Percentiles rank a stretch among this genome's conserved stretches.
Conservation (phyloP, 1,284 basidiomycete genomes). For the Ustilago curta region DNA sequence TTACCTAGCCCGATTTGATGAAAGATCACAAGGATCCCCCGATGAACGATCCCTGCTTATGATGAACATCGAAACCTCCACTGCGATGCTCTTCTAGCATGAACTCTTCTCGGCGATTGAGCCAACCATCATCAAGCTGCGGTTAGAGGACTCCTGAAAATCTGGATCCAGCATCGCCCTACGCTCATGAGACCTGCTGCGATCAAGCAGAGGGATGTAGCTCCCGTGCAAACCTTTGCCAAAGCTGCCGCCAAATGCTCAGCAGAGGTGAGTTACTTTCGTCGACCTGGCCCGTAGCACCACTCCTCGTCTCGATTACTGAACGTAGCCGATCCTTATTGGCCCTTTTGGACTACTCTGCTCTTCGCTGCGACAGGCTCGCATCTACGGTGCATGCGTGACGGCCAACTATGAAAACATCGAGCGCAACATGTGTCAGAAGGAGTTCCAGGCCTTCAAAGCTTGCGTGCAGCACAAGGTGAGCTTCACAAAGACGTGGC, state of each 20-base stretch:
- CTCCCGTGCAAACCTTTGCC: conserved; percentile 53
- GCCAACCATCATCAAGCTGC: conserved; percentile 4
- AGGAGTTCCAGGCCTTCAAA: conserved; percentile 81
- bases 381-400: conserved; percentile 82
- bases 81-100: neutral
- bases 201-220: conserved; percentile 49
- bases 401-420: conserved; percentile 80
- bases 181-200: conserved; percentile 32
- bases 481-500: neutral
- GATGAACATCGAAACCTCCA: neutral
- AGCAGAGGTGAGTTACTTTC: conserved; percentile 26
- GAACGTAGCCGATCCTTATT: neutral
- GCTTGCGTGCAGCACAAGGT: conserved; percentile 75
- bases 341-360: neutral
- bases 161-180: neutral
- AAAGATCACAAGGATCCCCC: neutral
- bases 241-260: conserved; percentile 50
- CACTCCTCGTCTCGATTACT: neutral
- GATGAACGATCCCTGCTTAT: neutral
- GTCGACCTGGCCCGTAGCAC: neutral
- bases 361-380: conserved; percentile 73
- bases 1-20: neutral
- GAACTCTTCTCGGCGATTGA: neutral
- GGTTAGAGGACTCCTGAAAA: too few species aligned
- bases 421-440: conserved; percentile 79